Evolutionary conservation across 768 basidiomycete genomes (phyloP), one percentile per base, ranked within the genome.

Genomic region (Lepiota venenata): DNA sequence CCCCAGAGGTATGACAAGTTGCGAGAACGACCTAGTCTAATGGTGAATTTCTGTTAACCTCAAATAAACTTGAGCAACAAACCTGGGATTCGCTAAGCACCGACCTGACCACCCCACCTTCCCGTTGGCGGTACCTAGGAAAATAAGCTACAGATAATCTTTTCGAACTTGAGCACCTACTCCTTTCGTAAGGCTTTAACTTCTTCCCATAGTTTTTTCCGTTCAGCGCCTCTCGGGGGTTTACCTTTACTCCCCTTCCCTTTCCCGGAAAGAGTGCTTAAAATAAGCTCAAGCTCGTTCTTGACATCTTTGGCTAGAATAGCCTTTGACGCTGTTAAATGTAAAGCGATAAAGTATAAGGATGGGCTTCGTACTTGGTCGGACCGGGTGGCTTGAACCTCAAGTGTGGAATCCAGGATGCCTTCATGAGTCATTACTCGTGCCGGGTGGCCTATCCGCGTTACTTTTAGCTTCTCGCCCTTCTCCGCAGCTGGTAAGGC

Each of bases 381-480:
- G 49, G 85, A 86, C 39, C 82, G 73, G 20, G 80, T 76, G 0
- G 90, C 85, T 67, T 91, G 84, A 20, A 83, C 80, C 63, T 93
- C 89, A 36, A 86, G 69, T 4, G 87, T 93, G 0, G 82, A 74
- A 15, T 88, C 82, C 15, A 91, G 64, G 25, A 91, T 72, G 16
- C 79, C 77, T 60, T 84, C 80, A 20, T 83, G 77, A 0, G 85
- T 75, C 76, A 97, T 88, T 0, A 98, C 87, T 21, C 97, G 81
- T 0, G 97, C 96, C 0, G 97, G 97, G 68, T 99, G 97, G 0
- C 97, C 97, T 11, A 99, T 78, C n/a, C 97, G 80, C 0, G 94
- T 93, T 6, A 87, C 81, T 63, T 77, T 84, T 10, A 91, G 60
- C 56, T 71, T 77, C 18, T 74, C 69, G 3, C 73, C 75, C 47